Evolutionary conservation across 2,329 filamentous ascomycete species (phyloP), one percentile per base, ranked within the genome.

Genomic region (Penicillium capsulatum): DNA sequence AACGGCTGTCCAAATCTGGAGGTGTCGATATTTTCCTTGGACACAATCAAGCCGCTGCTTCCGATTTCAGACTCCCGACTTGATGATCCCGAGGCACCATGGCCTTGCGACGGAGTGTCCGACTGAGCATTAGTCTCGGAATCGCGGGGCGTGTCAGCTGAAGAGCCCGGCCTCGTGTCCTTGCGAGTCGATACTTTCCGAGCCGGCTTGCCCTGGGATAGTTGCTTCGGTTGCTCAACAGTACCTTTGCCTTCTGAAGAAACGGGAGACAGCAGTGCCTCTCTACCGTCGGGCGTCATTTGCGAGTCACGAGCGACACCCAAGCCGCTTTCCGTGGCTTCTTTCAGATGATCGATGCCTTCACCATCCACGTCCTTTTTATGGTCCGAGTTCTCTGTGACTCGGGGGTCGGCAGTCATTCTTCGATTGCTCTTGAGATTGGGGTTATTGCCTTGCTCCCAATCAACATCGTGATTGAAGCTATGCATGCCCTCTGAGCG

Each of bases 41-140:
- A 47, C 71, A 67, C 39, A 73, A 74, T 15, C 79, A 80, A 73
- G 14, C 86, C 84, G 0, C 84, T 86, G 20, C 85, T 84, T 55
- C 89, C 92, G 57, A 88, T 91, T 56, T 94, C 89, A 4, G 82
- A 84, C 55, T 95, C 90, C 53, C 90, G 87, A 10, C 73, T 70
- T 3, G 76, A 58, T 3, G 86, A 86, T 3, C 92, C 69, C 2
- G 81, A 72, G 10, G 86, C 83, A 7, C 90, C 71, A 57, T 87
- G 58, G n/a, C 53, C 47, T 22, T 48, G 36, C 7, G 50, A 31
- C 11, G 47, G 40, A 9, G 47, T 51, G 41, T 59, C 56, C 3
- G 54, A 33, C 62, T 50, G 35, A 40, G 42, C 44, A 24, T 42
- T 51, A 16, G 43, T 24, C 27, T 57, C 53, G 14, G 43, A 36